phyloP scores from a whole-genome alignment of 208 protist genomes.

The Hexamita inflata region DNA sequence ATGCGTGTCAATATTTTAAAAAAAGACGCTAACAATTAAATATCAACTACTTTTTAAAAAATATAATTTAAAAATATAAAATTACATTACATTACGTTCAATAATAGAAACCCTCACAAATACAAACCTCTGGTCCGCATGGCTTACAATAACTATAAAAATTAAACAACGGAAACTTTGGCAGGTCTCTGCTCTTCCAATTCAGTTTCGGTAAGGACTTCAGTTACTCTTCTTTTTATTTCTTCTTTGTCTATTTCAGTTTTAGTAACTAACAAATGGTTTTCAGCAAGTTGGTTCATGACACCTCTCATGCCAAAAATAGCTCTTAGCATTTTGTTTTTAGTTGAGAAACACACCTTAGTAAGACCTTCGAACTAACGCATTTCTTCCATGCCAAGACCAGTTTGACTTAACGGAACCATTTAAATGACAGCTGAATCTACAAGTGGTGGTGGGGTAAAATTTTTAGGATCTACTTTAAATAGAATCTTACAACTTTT shows the following conservation, averaged over 20 bases:
- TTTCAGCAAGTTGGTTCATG: slow-evolving; percentile 56
- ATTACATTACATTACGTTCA: too few relatives aligned
- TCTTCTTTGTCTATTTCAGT: slow-evolving; percentile 41
- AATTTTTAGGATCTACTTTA: slow-evolving; percentile 91
- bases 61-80: too few relatives aligned
- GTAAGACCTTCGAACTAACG: slow-evolving; percentile 98
- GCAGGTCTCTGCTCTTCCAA: not conserved
- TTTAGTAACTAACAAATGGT: slow-evolving; percentile 53
- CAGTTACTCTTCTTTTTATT: not conserved
- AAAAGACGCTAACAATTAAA: too few relatives aligned
- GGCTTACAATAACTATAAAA: slow-evolving; percentile 15
- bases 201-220: not conserved
- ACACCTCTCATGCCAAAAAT: slow-evolving; percentile 77
- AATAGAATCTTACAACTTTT: slow-evolving; percentile 82
- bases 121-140: not conserved
- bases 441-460: slow-evolving; percentile 90
- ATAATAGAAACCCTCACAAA: too few relatives aligned
- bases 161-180: slow-evolving; percentile 10
- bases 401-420: slow-evolving; percentile 58
- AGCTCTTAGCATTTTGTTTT: slow-evolving; percentile 92
- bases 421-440: slow-evolving; percentile 93
- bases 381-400: slow-evolving; percentile 20
- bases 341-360: slow-evolving; percentile 85
- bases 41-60: too few relatives aligned
- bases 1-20: too few relatives aligned